Conservation (phyloP, 164 flowering plant genomes). For the Echeveria elegans region DNA sequence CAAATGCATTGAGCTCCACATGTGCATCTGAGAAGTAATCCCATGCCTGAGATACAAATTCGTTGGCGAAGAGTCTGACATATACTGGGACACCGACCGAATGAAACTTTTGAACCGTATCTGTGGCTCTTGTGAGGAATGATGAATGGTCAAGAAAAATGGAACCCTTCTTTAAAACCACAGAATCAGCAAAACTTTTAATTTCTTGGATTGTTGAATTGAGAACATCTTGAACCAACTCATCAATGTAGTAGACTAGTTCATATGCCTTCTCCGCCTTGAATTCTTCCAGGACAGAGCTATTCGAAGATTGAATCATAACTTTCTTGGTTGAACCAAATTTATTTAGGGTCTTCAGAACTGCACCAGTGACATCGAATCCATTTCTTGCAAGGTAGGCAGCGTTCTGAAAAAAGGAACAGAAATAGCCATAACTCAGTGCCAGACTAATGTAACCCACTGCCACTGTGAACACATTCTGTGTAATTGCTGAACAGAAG, state of each 20-base stretch:
- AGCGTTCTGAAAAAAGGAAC: slow-evolving; percentile 57
- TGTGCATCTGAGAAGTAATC: slow-evolving; percentile 77
- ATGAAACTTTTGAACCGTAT: slow-evolving; percentile 45
- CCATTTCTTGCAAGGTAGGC: slow-evolving; percentile 64
- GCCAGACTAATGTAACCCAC: background rate
- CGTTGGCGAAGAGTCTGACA: slow-evolving; percentile 54
- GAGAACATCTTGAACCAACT: slow-evolving; percentile 35
- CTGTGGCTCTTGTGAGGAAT: slow-evolving; percentile 33
- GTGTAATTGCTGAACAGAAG: background rate
- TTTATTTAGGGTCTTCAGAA: slow-evolving; percentile 38
- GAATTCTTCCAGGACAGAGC: slow-evolving; percentile 51
- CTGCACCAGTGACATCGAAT: slow-evolving; percentile 42
- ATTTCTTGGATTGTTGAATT: slow-evolving; percentile 49
- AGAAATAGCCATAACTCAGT: background rate
- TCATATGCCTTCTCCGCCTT: slow-evolving; percentile 39
- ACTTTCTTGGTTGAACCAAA: slow-evolving; percentile 47
- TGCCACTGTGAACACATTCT: background rate
- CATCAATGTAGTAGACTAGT: slow-evolving; percentile 55
- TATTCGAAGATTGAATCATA: slow-evolving; percentile 60
- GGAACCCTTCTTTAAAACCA: slow-evolving; percentile 48
- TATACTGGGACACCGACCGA: slow-evolving; percentile 47
- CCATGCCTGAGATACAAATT: slow-evolving; percentile 78
- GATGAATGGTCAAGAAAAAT: slow-evolving; percentile 24
- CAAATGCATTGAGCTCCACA: slow-evolving; percentile 61
- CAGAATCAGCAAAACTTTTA: slow-evolving; percentile 59